Conservation (phyloP, 129 eudicot species). For the Arctium lappa region DNA sequence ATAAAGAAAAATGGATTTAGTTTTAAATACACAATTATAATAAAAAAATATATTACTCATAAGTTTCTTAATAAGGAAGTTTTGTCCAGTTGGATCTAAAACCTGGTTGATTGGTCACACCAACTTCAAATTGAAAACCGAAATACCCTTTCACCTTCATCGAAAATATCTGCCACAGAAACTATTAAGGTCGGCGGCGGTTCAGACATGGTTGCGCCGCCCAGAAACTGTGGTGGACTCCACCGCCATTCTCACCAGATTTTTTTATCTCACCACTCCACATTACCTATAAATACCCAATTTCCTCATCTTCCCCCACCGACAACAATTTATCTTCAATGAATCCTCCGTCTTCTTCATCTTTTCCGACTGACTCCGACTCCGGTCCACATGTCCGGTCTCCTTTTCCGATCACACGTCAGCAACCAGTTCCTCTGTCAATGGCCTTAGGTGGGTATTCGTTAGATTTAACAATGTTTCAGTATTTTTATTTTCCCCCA, state of each 20-base stretch:
- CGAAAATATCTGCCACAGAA: slow-evolving; percentile 18
- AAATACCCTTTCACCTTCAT: background rate
- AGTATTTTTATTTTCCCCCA: background rate
- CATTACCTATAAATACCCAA: slow-evolving; percentile 18
- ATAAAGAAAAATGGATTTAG: no score
- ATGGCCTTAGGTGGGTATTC: background rate
- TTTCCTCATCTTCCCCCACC: background rate
- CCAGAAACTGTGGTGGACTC: background rate
- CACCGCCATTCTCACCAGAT: slow-evolving; percentile 5
- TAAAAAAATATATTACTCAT: no score
- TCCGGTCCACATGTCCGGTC: background rate
- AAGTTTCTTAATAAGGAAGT: background rate
- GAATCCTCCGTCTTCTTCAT: slow-evolving; percentile 9
- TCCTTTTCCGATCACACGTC: background rate
- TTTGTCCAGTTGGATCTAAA: background rate
- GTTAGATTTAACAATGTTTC: background rate
- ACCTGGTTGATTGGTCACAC: background rate
- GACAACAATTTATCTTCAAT: background rate
- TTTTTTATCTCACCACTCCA: background rate
- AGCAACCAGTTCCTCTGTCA: slow-evolving; percentile 6
- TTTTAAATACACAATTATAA: no score
- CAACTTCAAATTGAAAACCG: background rate
- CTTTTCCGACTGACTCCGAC: slow-evolving; percentile 17
- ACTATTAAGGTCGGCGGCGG: background rate
- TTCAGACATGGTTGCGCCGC: background rate